Evolutionary conservation across 495 filamentous ascomycete species (phyloP).

Genomic region (Entonaema liquescens): DNA sequence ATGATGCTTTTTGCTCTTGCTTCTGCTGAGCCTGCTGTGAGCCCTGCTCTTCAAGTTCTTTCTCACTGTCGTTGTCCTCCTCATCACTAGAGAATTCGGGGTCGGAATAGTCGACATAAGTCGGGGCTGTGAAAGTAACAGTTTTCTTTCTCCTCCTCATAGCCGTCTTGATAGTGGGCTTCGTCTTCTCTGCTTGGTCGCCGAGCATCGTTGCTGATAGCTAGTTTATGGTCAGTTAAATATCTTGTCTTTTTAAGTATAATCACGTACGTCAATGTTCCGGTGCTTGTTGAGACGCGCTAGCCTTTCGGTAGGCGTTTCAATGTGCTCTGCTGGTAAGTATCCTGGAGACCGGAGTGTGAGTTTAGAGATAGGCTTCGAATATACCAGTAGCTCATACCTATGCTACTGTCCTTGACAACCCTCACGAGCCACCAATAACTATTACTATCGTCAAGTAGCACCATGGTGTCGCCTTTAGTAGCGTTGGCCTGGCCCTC

Average conservation of each 20-base stretch:
- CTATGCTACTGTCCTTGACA: constrained; percentile 96
- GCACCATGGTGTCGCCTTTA: constrained; percentile 99
- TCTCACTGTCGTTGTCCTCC: constrained; percentile 70
- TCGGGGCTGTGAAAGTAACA: constrained; percentile 85
- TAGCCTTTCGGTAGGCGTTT: constrained; percentile 94
- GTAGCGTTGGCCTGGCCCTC: constrained; percentile 98
- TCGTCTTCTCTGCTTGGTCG: constrained; percentile 87
- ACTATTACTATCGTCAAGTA: constrained; percentile 98
- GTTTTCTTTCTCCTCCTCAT: constrained; percentile 91
- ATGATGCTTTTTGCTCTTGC: constrained; percentile 40
- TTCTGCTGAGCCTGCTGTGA: constrained; percentile 50
- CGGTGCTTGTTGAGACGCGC: constrained; percentile 96
- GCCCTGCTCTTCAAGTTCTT: constrained; percentile 47
- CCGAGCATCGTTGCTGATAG: constrained; percentile 94
- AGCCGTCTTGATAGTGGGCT: constrained; percentile 88
- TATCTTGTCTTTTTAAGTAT: not conserved
- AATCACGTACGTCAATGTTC: constrained; percentile 86
- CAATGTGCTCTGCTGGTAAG: constrained; percentile 96
- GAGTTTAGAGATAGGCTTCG: constrained; percentile 20
- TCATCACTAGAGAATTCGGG: constrained; percentile 92
- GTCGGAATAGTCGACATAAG: constrained; percentile 90
- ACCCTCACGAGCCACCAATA: constrained; percentile 99
- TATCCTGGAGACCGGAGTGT: constrained; percentile 70
- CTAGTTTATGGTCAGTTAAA: constrained; percentile 52
- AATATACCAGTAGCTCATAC: constrained; percentile 58